phyloP scores from a whole-genome alignment of 176 grass and related monocot genomes.

The Triticum timopheevii region DNA sequence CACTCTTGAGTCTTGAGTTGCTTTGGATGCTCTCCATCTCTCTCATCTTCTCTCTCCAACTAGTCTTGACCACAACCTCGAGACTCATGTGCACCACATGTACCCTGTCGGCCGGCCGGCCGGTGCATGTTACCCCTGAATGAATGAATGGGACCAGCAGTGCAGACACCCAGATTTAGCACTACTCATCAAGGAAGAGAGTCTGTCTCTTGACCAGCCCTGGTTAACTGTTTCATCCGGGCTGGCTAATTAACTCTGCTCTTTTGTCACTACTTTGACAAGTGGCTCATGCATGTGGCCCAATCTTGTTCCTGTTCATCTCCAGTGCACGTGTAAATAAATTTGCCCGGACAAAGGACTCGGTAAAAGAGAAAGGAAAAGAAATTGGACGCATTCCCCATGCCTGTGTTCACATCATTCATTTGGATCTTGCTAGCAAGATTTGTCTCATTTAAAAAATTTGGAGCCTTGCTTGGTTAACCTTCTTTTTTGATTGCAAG shows the following conservation, averaged over 20 bases:
- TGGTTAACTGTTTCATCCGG: not conserved
- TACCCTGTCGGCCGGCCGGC: slow-evolving; percentile 44
- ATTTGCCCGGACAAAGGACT: slow-evolving; percentile 7
- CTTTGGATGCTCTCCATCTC: slow-evolving; percentile 19
- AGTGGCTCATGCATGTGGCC: slow-evolving; percentile 8
- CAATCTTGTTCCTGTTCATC: not conserved
- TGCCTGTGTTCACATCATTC: not conserved
- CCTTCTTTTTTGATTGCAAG: not conserved
- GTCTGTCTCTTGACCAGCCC: slow-evolving; percentile 11
- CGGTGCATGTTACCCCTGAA: slow-evolving; percentile 24
- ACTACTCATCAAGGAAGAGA: not conserved
- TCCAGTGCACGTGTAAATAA: slow-evolving; percentile 13
- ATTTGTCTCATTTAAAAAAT: not conserved
- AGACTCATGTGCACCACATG: slow-evolving; percentile 75
- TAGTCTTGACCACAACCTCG: not conserved
- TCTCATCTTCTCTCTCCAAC: not conserved
- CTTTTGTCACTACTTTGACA: slow-evolving; percentile 18
- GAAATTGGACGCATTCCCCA: not conserved
- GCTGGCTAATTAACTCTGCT: slow-evolving; percentile 2
- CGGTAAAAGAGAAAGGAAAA: not conserved
- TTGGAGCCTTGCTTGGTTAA: not conserved
- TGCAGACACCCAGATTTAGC: slow-evolving; percentile 33
- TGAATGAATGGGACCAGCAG: not conserved
- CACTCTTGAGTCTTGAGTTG: not conserved
- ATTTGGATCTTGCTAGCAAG: slow-evolving; percentile 10